Conservation (phyloP, 2,329 filamentous ascomycete species). For the Phaeosphaeriaceae sp. region DNA sequence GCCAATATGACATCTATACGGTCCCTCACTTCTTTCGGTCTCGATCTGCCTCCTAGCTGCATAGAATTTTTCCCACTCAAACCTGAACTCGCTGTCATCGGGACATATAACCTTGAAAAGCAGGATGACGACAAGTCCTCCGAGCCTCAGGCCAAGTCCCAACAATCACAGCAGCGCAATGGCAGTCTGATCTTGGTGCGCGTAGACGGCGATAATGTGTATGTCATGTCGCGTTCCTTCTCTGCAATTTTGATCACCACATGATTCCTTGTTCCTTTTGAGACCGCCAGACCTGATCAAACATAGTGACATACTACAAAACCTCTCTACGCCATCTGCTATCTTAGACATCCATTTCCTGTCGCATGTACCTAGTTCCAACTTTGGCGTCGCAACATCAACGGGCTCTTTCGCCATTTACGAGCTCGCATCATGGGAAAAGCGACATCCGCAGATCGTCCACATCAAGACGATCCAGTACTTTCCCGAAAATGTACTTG, state of each 20-base stretch:
- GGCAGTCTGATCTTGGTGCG: slow-evolving; percentile 76
- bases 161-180: slow-evolving; percentile 67
- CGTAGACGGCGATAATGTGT: slow-evolving; percentile 64
- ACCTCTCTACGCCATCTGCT: slow-evolving; percentile 71
- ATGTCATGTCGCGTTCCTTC: slow-evolving; percentile 49
- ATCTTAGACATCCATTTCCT: slow-evolving; percentile 88
- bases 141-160: slow-evolving; percentile 13
- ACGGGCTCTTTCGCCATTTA: slow-evolving; percentile 75
- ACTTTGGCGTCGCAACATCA: slow-evolving; percentile 80
- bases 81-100: slow-evolving; percentile 75
- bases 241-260: too few relatives aligned
- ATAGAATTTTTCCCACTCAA: slow-evolving; percentile 74
- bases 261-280: too few relatives aligned
- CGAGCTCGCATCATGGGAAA: slow-evolving; percentile 48
- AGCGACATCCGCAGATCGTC: slow-evolving; percentile 18
- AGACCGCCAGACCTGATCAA: neutral
- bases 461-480: slow-evolving; percentile 55
- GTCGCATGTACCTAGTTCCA: slow-evolving; percentile 50
- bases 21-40: slow-evolving; percentile 59
- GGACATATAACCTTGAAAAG: slow-evolving; percentile 80
- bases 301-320: slow-evolving; percentile 60
- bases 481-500: slow-evolving; percentile 67
- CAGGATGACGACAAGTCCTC: slow-evolving; percentile 37
- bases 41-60: slow-evolving; percentile 78
- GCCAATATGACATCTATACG: slow-evolving; percentile 42